Evolutionary conservation across 108 stramenopile genomes (phyloP).

Genomic region (Nitzschia putrida): DNA sequence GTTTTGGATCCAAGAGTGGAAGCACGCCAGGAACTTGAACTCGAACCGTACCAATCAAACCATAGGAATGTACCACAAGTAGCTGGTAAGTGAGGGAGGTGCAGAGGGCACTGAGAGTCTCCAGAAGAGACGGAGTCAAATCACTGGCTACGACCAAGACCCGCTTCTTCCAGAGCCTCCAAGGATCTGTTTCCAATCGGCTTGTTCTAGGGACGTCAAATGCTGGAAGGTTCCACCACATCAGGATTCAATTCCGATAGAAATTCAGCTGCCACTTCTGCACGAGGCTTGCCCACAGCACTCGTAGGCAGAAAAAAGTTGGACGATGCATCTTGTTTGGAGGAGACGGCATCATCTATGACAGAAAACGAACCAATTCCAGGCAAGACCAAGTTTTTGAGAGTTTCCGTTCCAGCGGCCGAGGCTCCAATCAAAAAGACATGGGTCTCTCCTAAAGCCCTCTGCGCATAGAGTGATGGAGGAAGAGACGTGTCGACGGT

Average conservation of each 20-base stretch:
- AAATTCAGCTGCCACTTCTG: slow-evolving; percentile 40
- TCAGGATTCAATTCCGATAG: slow-evolving; percentile 86
- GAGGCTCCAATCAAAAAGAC: slow-evolving; percentile 80
- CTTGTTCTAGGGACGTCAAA: slow-evolving; percentile 16
- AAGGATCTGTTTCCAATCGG: slow-evolving; percentile 23
- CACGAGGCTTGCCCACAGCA: slow-evolving; percentile 29
- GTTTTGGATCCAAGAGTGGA: slow-evolving; percentile 71
- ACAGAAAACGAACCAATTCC: slow-evolving; percentile 93
- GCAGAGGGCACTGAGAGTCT: slow-evolving; percentile 61
- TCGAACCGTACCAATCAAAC: slow-evolving; percentile 86
- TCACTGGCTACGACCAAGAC: slow-evolving; percentile 89
- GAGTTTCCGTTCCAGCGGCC: slow-evolving; percentile 93
- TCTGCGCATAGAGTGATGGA: neutral
- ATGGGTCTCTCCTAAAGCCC: slow-evolving; percentile 60
- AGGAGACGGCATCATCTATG: slow-evolving; percentile 60
- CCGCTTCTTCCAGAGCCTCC: slow-evolving; percentile 10
- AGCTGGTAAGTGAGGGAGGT: slow-evolving; percentile 58
- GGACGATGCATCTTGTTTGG: slow-evolving; percentile 30
- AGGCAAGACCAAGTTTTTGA: slow-evolving; percentile 98
- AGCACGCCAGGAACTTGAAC: slow-evolving; percentile 63
- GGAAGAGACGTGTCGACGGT: too few species aligned
- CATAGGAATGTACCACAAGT: slow-evolving; percentile 81
- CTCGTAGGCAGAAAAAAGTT: slow-evolving; percentile 76
- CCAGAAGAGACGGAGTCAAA: slow-evolving; percentile 61
- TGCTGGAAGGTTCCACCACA: slow-evolving; percentile 50